These are phyloP conservation scores for Cyathus striatus DNA, from an alignment of 768 basidiomycete species.

Conservation along the genomic window DNA sequence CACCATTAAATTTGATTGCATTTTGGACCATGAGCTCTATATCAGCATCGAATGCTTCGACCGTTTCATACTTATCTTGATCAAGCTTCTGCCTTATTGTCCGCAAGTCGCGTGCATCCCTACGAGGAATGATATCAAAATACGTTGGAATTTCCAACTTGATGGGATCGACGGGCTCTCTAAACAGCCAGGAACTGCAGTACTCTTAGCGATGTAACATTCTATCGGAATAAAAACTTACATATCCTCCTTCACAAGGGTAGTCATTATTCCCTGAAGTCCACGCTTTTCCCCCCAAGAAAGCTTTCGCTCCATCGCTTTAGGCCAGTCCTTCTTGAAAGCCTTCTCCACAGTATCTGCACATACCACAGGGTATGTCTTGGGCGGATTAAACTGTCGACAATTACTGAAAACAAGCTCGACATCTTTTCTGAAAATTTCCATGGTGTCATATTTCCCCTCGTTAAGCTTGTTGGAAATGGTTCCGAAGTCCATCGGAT, in stretches of 20 bases:
- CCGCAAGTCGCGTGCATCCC: slow-evolving; percentile 81
- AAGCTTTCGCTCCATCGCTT: slow-evolving; percentile 67
- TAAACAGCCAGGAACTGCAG: slow-evolving; percentile 69
- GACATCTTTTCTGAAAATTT: slow-evolving; percentile 73
- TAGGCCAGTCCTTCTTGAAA: slow-evolving; percentile 86
- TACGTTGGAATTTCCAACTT: slow-evolving; percentile 81
- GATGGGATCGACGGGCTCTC: slow-evolving; percentile 86
- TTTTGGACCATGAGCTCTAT: slow-evolving; percentile 85
- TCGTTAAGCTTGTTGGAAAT: slow-evolving; percentile 63
- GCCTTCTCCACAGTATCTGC: slow-evolving; percentile 69
- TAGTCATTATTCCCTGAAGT: slow-evolving; percentile 64
- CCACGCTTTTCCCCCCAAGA: slow-evolving; percentile 76
- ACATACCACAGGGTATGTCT: slow-evolving; percentile 66
- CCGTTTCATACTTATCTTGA: slow-evolving; percentile 72
- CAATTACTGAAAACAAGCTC: slow-evolving; percentile 87
- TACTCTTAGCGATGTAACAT: slow-evolving; percentile 4
- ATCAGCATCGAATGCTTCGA: slow-evolving; percentile 80
- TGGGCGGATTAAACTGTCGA: slow-evolving; percentile 85
- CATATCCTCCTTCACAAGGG: slow-evolving; percentile 65
- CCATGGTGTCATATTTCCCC: slow-evolving; percentile 74
- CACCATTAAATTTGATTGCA: slow-evolving; percentile 84
- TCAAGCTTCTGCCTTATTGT: slow-evolving; percentile 82
- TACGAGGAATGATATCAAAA: slow-evolving; percentile 77
- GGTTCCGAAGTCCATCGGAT: slow-evolving; percentile 94
- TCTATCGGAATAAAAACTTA: slow-evolving; percentile 24